Evolutionary conservation across 345 rosid genomes (phyloP).

Genomic region (Mangifera indica): DNA sequence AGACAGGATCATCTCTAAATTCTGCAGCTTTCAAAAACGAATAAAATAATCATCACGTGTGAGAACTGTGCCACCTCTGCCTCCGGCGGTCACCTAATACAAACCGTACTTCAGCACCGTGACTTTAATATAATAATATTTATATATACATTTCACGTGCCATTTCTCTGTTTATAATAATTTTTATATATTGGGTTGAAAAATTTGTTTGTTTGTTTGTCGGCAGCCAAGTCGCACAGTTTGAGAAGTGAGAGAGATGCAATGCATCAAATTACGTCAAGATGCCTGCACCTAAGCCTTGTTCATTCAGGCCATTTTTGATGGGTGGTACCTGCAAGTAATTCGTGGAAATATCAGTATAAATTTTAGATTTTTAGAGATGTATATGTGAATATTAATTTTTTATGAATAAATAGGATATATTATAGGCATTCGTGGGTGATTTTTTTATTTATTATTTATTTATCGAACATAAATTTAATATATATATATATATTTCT

Average conservation of each 20-base stretch:
- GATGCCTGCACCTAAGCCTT: slow-evolving; percentile 23
- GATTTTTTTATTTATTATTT: no score
- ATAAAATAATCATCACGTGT: slow-evolving; percentile 5
- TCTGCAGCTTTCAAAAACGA: slow-evolving; percentile 11
- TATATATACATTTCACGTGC: slow-evolving; percentile 7
- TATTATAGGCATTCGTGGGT: no score
- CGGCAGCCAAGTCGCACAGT: neutral
- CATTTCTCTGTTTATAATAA: neutral
- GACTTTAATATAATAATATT: neutral
- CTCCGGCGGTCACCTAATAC: no score
- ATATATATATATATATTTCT: no score
- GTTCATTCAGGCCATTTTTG: slow-evolving; percentile 10
- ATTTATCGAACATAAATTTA: no score
- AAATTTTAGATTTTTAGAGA: no score
- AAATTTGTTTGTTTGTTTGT: neutral
- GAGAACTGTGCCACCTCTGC: no score
- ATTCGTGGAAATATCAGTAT: no score
- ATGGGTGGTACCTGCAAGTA: no score
- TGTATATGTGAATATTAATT: no score
- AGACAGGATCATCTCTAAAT: neutral
- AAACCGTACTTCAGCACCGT: neutral
- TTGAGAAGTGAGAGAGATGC: neutral
- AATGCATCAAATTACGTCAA: slow-evolving; percentile 14
- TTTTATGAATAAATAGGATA: no score
- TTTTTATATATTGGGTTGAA: neutral